A percentile compares a stretch with the other conserved stretches of the same genome.
phyloP scores from a whole-genome alignment of 257 asterid species.

The Solanum gracilifrons region DNA sequence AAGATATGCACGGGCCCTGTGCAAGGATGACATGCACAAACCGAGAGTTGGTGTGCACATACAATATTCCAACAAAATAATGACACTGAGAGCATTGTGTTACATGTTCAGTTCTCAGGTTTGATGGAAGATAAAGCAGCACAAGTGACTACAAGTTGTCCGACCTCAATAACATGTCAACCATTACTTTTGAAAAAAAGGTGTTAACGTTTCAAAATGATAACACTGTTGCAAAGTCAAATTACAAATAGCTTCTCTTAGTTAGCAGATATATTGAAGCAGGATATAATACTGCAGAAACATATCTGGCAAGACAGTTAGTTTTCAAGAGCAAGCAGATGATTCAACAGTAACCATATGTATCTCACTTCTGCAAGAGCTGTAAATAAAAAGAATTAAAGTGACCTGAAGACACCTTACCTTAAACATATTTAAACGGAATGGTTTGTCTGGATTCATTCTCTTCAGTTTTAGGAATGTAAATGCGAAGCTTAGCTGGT shows the following conservation, averaged over 20 bases:
- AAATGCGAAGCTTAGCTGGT: conserved; percentile 87
- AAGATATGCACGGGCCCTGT: background rate
- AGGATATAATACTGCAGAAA: background rate
- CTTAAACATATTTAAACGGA: conserved; percentile 77
- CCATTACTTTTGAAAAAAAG: background rate
- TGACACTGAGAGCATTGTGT: background rate
- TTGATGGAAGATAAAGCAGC: background rate
- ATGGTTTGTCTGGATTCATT: conserved; percentile 53
- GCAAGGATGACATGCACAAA: background rate
- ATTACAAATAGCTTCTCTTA: background rate
- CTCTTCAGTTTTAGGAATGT: conserved; percentile 74
- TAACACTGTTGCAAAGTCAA: background rate
- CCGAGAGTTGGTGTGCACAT: background rate
- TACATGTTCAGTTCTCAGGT: background rate
- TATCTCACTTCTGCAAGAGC: background rate
- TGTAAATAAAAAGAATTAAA: background rate
- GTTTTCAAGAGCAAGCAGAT: background rate
- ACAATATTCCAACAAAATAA: background rate
- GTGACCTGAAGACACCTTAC: conserved; percentile 16
- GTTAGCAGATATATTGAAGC: background rate
- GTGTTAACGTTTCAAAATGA: background rate
- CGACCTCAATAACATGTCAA: background rate
- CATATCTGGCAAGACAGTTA: background rate
- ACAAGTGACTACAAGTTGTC: background rate
- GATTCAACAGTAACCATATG: background rate